Conservation (phyloP, 805 yeast species). For the Saccharomycopsis vini region DNA sequence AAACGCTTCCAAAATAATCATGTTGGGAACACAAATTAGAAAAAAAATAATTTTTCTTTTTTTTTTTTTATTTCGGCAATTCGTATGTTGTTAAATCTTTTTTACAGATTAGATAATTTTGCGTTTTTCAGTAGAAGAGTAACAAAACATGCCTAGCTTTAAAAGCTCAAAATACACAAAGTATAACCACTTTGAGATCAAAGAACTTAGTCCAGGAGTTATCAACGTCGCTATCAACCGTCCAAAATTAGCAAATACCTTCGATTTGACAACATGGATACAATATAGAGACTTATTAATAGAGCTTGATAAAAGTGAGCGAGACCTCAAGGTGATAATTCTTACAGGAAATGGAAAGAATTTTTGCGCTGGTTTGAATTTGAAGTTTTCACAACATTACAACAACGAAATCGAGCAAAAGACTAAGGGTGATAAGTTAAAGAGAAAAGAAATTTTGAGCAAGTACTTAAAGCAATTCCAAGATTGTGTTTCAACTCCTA, state of each 20-base stretch:
- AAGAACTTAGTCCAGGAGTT: constrained; percentile 26
- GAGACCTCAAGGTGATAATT: constrained; percentile 41
- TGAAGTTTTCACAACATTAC: constrained; percentile 26
- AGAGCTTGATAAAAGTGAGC: constrained; percentile 34
- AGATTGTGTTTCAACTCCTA: constrained; percentile 40
- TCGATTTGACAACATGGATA: constrained; percentile 45
- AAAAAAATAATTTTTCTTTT: too few species aligned
- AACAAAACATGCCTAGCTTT: too few species aligned
- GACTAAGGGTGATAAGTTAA: neutral
- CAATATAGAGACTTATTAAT: constrained; percentile 44
- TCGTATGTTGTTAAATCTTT: too few species aligned
- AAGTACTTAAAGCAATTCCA: constrained; percentile 50
- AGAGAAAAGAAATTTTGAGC: constrained; percentile 25
- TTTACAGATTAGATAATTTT: too few species aligned
- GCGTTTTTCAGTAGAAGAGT: too few species aligned
- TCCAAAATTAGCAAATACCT: constrained; percentile 52
- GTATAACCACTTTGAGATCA: constrained; percentile 6
- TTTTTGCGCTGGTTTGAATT: constrained; percentile 60
- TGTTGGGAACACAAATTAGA: too few species aligned
- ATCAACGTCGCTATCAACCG: constrained; percentile 54
- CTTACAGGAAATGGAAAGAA: constrained; percentile 47
- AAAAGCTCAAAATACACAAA: too few species aligned
- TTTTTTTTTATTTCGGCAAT: too few species aligned
- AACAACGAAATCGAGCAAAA: constrained; percentile 4
- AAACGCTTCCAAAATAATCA: too few species aligned